Evolutionary conservation across 2,329 filamentous ascomycete genomes (phyloP).

Genomic region (Fusarium anguioides): DNA sequence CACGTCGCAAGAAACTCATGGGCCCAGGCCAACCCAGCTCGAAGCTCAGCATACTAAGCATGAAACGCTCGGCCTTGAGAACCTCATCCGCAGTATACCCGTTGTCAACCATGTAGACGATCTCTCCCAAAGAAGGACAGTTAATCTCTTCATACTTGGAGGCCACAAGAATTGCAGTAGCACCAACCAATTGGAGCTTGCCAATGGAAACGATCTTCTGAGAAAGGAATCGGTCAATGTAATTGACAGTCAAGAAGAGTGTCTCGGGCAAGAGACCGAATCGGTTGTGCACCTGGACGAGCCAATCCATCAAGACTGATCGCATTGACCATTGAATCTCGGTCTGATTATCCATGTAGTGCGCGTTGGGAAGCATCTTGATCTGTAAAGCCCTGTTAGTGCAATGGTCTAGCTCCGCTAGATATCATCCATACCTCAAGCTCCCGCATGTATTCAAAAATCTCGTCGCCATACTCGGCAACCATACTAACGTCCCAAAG

Average conservation of each 20-base stretch:
- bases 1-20: slow-evolving; percentile 96
- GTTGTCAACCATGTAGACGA: slow-evolving; percentile 97
- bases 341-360: slow-evolving; percentile 98
- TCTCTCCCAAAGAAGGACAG: slow-evolving; percentile 92
- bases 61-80: slow-evolving; percentile 96
- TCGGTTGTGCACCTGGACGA: slow-evolving; percentile 93
- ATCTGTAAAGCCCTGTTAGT: slow-evolving; percentile 60
- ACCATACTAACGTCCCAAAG: slow-evolving; percentile 97
- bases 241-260: slow-evolving; percentile 93
- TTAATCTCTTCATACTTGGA: slow-evolving; percentile 99
- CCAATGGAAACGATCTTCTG: slow-evolving; percentile 94
- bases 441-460: slow-evolving; percentile 90
- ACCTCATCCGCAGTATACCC: slow-evolving; percentile 93
- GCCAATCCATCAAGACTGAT: slow-evolving; percentile 96
- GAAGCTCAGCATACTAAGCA: slow-evolving; percentile 96
- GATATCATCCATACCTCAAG: slow-evolving; percentile 74
- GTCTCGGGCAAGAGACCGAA: slow-evolving; percentile 95
- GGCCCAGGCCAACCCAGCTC: slow-evolving; percentile 98
- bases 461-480: slow-evolving; percentile 94
- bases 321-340: slow-evolving; percentile 99
- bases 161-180: slow-evolving; percentile 94
- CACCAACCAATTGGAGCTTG: slow-evolving; percentile 95
- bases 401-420: slow-evolving; percentile 8
- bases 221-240: slow-evolving; percentile 95
- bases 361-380: slow-evolving; percentile 84